Evolutionary conservation across 257 asterid species (phyloP).

Genomic region (Scutellaria baicalensis): DNA sequence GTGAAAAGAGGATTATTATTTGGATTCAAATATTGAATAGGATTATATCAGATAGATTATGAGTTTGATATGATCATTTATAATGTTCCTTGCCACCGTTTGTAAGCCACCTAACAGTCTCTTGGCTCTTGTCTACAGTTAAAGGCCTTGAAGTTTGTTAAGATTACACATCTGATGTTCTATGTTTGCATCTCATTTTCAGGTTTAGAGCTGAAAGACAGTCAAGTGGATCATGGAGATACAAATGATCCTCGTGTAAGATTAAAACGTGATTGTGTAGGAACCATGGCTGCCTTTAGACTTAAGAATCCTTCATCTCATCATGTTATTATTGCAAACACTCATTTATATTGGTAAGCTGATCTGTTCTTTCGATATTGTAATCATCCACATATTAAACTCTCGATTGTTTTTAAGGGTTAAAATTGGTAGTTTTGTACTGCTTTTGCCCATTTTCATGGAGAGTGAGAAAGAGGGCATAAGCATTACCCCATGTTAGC

Average conservation of each 20-base stretch:
- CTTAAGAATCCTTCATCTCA: conserved; percentile 49
- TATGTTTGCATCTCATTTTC: conserved; percentile 18
- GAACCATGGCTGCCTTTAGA: conserved; percentile 80
- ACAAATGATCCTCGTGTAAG: conserved; percentile 74
- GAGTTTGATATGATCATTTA: not conserved
- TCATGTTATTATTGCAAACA: conserved; percentile 63
- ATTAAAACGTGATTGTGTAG: conserved; percentile 94
- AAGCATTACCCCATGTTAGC: no score
- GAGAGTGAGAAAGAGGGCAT: no score
- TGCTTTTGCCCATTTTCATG: not conserved
- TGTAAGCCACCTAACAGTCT: not conserved
- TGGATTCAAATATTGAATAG: not conserved
- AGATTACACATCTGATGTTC: not conserved
- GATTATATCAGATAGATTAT: not conserved
- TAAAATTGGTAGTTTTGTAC: not conserved
- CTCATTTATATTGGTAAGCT: conserved; percentile 83
- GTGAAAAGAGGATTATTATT: not conserved
- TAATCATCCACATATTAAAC: not conserved
- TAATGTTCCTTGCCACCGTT: not conserved
- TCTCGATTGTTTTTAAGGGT: not conserved
- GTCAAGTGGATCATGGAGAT: conserved; percentile 46
- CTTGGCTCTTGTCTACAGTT: not conserved
- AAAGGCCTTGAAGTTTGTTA: not conserved
- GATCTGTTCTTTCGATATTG: not conserved
- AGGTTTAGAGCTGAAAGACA: conserved; percentile 30